Base-by-base conservation (phyloP, 106 monocot genomes). In the Apostasia shenzhenica region DNA sequence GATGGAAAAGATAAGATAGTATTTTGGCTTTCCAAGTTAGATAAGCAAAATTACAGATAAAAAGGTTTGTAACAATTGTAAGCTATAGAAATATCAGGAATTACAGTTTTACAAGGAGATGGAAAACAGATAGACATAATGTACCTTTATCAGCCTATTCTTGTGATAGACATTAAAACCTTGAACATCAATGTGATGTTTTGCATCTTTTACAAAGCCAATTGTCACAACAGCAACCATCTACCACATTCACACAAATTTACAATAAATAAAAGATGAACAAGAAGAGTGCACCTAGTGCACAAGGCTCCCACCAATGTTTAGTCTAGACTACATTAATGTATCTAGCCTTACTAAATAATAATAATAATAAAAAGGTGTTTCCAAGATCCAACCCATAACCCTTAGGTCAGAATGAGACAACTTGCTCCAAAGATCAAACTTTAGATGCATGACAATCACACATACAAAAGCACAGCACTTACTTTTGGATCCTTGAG, bases 141-240 rank as follows among this genome's bases (percentile, higher is more conserved):
- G 63, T 68, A 95, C 94, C 91, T 92, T 97, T 73, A 97, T 97
- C 14, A 97, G 84, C 12, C 92, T 72, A 58, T 97, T 97, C 66
- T 97, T 92, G 81, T 97, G 89, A 67, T 97, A 97, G 10, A 97
- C 89, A 81, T 97, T 97, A 75, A 97, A 97, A 67, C 95, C 95
- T 69, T 97, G 95, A 72, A 97, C 80, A 83, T 97, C 95, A 75
- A 97, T 81, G 69, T 92, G 95, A 81, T 92, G 74, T 84, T 86
- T 89, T 41, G 95, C 95, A 80, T 97, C 92, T 74, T 89, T 97
- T 14, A 97, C 92, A 84, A 97, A 97, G 43, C 95, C 95, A 69
- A 97, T 77, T 8, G 84, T 97, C 65, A 97, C 95, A 63, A 80
- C 81, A 68, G 95, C 89, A 72, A 92, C 80, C 75, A 87, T 70